Evolutionary conservation across 106 monocot genomes (phyloP), one percentile per base, ranked within the genome.

Genomic region (Alisma plantagoaquatica): DNA sequence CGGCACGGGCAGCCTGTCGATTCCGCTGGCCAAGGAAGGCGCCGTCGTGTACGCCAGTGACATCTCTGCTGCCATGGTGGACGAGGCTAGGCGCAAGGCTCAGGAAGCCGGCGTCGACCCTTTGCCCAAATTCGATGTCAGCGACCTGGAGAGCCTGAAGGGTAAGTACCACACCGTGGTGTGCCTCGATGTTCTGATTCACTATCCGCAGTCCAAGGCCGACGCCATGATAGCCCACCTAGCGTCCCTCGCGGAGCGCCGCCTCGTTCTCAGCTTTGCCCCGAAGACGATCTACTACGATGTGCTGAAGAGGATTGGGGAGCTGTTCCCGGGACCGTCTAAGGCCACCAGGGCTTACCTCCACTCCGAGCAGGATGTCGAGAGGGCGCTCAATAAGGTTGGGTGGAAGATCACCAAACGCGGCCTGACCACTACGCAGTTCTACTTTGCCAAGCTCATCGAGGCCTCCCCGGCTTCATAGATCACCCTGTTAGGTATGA

Each of bases 271-370:
- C 19, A 96, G 96, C 62, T 96, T 78, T 41, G 96, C 89, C 10
- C 96, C 96, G 0, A 89, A 78, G 65, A 96, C 96, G 8, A 26
- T 81, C 7, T 96, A 76, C 58, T 85, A 75, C 29, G 57, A 73
- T 27, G 5, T 89, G 56, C 45, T 96, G 71, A 96, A 96, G 75
- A 57, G 96, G 38, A 27, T 96, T 3, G 89, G 89, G 28, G 96
- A 89, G 78, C 57, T 96, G 28, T 96, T 89, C 65, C 89, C 96
- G 0, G 89, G 89, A 41, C 89, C 96, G 19, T 78, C 84, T 9
- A 96, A 96, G 89, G 89, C 96, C 3, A 96, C 96, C 29, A 59
- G 96, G 51, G 96, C 96, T n/a, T 96, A 96, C 29, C 65, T 96
- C 28, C 96, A 96, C 22, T 45, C 88, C 9, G 89, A 96, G 81